phyloP scores from a whole-genome alignment of 2,329 filamentous ascomycete species.

The Dendrostoma leiphaemia region DNA sequence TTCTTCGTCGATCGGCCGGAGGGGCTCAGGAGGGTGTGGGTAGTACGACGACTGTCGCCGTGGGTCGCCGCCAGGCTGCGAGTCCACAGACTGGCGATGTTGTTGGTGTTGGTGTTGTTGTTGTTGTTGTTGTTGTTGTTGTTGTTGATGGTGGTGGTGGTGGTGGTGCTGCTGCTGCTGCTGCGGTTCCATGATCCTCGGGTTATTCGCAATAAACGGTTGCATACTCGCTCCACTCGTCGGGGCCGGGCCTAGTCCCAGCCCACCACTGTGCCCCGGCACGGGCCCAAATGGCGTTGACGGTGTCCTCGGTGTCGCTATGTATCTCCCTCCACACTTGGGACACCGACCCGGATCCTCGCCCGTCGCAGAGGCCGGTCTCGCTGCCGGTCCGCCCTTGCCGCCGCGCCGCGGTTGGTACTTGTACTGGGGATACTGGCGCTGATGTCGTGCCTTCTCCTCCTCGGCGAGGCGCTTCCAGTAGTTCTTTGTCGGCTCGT shows the following conservation, averaged over 20 bases:
- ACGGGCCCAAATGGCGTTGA: conserved; percentile 39
- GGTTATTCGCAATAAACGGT: conserved; percentile 25
- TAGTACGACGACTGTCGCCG: conserved; percentile 11
- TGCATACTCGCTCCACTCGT: conserved; percentile 27
- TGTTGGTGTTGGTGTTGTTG: conserved; percentile 23
- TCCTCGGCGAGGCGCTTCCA: conserved; percentile 93
- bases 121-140: conserved; percentile 29
- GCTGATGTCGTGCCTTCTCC: conserved; percentile 86
- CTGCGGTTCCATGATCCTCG: conserved; percentile 28
- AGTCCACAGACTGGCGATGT: conserved; percentile 24
- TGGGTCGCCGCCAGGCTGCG: conserved; percentile 28
- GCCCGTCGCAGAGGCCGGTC: conserved; percentile 28
- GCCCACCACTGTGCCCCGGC: conserved; percentile 1
- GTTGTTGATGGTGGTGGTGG: conserved; percentile 22
- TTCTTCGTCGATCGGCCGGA: conserved; percentile 13
- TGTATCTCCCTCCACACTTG: conserved; percentile 69
- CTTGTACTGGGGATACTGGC: conserved; percentile 88
- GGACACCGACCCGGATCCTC: conserved; percentile 56
- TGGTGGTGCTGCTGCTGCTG: conserved; percentile 24
- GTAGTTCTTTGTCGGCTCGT: conserved; percentile 70
- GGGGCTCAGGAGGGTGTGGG: conserved; percentile 10
- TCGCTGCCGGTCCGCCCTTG: conserved; percentile 27
- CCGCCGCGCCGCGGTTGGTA: conserved; percentile 79
- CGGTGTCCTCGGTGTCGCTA: conserved; percentile 61
- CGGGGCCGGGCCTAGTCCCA: conserved; percentile 26